Evolutionary conservation across 106 monocot genomes (phyloP).

Genomic region (Narthecium ossifragum): DNA sequence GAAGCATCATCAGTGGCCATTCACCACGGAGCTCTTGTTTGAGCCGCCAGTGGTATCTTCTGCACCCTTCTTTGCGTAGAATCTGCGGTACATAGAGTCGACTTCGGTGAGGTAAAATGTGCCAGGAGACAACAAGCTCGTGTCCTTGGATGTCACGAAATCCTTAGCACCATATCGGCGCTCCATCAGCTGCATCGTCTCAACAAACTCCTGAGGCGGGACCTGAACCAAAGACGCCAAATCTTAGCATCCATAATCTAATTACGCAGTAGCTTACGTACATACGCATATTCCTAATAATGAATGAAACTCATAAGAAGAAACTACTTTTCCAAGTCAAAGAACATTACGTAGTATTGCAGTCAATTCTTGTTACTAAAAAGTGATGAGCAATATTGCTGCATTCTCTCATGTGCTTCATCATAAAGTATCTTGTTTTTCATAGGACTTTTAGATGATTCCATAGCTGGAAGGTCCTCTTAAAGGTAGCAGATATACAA

Average conservation of each 20-base stretch:
- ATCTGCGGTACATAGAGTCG: constrained; percentile 60
- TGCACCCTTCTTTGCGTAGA: constrained; percentile 28
- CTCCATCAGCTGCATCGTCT: constrained; percentile 70
- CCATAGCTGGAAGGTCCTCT: too few species aligned
- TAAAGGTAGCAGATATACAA: too few species aligned
- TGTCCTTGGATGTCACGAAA: constrained; percentile 52
- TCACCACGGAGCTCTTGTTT: background rate
- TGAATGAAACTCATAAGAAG: too few species aligned
- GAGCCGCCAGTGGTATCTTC: background rate
- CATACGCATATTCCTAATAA: too few species aligned
- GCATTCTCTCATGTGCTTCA: too few species aligned
- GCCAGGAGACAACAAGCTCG: constrained; percentile 38
- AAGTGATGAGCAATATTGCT: too few species aligned
- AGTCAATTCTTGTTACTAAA: too few species aligned
- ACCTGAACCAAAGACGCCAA: constrained; percentile 20
- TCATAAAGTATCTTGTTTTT: too few species aligned
- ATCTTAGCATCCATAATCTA: background rate
- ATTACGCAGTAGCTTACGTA: background rate
- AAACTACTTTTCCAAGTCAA: too few species aligned
- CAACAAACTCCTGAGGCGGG: constrained; percentile 53
- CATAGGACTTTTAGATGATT: too few species aligned
- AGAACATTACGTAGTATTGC: too few species aligned
- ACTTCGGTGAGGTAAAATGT: constrained; percentile 65
- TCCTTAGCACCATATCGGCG: constrained; percentile 69
- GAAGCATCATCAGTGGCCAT: constrained; percentile 8